Percentiles rank a stretch among this genome's conserved stretches.
These are phyloP conservation scores for Bisporella sp. DNA, from an alignment of 2,329 filamentous ascomycete genomes.

Conservation along the genomic window DNA sequence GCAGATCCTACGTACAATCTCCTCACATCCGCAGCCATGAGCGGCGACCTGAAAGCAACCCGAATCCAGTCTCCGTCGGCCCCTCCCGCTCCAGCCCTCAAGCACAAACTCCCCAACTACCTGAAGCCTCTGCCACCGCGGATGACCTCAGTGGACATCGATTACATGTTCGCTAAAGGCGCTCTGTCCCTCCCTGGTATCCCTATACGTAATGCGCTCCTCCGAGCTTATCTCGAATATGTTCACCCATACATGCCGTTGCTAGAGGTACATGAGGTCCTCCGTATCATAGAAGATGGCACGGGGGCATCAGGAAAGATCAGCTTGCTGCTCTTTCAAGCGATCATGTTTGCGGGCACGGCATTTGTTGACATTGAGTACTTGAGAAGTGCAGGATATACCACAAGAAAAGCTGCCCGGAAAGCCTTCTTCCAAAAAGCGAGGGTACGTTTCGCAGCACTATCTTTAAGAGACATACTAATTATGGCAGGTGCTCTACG, in stretches of 20 bases:
- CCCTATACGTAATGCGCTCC: constrained; percentile 68
- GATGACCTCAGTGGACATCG: constrained; percentile 74
- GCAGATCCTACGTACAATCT: constrained; percentile 15
- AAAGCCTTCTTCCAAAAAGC: constrained; percentile 87
- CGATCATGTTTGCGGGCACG: constrained; percentile 88
- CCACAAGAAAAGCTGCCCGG: constrained; percentile 70
- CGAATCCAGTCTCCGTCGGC: constrained; percentile 10
- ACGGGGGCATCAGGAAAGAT: constrained; percentile 66
- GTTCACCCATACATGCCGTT: constrained; percentile 94
- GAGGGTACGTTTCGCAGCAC: constrained; percentile 49
- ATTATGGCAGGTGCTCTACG: constrained; percentile 65
- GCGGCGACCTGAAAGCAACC: constrained; percentile 21
- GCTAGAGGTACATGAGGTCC: constrained; percentile 59
- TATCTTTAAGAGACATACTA: constrained; percentile 6
- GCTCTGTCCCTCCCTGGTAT: constrained; percentile 69
- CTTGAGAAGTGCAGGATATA: constrained; percentile 70
- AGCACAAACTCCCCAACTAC: constrained; percentile 48
- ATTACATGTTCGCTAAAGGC: constrained; percentile 77
- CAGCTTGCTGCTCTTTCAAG: constrained; percentile 85
- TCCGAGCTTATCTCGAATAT: constrained; percentile 79
- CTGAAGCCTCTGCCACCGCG: constrained; percentile 73
- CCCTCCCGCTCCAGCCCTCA: constrained; percentile 12
- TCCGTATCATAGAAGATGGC: constrained; percentile 52
- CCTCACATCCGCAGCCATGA: constrained; percentile 19
- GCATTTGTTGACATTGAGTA: constrained; percentile 80